Conservation (phyloP, 768 basidiomycete genomes). For the Trametes gibbosa region DNA sequence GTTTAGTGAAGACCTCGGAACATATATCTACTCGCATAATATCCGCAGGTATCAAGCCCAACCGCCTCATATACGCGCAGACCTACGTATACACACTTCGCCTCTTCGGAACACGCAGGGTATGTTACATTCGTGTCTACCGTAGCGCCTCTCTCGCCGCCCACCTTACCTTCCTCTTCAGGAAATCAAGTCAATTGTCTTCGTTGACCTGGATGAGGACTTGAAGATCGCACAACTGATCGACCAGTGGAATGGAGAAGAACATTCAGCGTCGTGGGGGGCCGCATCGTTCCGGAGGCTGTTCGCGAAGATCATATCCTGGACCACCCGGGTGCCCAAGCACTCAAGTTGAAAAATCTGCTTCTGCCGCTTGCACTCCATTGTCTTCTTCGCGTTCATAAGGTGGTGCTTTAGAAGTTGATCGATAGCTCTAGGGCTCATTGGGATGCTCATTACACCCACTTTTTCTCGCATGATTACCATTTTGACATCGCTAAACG, state of each 20-base stretch:
- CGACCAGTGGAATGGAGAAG: constrained; percentile 60
- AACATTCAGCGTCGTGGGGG: constrained; percentile 48
- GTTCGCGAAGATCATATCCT: constrained; percentile 51
- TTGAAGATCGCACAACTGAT: constrained; percentile 57
- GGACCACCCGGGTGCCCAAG: constrained; percentile 53
- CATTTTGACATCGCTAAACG: too few relatives aligned
- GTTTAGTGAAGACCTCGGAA: constrained; percentile 49
- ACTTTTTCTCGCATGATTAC: too few relatives aligned
- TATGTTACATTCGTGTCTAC: constrained; percentile 19
- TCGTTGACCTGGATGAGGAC: constrained; percentile 63
- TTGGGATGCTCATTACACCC: too few relatives aligned
- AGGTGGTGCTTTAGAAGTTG: too few relatives aligned
- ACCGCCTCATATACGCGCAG: constrained; percentile 58
- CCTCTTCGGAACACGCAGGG: constrained; percentile 51
- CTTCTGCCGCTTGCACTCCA: too few relatives aligned
- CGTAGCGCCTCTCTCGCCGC: not conserved
- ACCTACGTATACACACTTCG: constrained; percentile 60
- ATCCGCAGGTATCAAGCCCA: constrained; percentile 56
- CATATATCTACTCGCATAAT: constrained; percentile 53
- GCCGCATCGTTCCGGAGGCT: constrained; percentile 45
- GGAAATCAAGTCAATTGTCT: constrained; percentile 58
- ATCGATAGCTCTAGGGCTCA: too few relatives aligned
- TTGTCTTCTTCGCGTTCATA: too few relatives aligned
- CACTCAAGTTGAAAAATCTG: not conserved
- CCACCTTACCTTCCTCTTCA: constrained; percentile 23